Evolutionary conservation across 768 basidiomycete genomes (phyloP).

Genomic region (Leccinum uliginosum): DNA sequence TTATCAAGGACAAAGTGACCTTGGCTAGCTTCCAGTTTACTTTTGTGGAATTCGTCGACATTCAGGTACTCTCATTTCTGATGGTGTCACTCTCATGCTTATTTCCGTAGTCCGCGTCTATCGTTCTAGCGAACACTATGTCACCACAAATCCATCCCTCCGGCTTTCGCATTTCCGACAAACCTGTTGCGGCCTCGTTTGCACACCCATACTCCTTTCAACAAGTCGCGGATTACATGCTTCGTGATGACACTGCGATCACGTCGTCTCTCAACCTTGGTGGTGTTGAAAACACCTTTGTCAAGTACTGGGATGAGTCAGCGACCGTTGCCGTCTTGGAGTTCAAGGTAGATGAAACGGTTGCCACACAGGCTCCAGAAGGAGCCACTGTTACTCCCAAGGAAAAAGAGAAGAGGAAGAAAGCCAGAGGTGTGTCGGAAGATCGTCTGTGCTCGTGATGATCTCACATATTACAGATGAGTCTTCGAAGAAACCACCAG

Average conservation of each 20-base stretch:
- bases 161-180: slow-evolving; percentile 90
- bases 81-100: slow-evolving; percentile 6
- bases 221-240: slow-evolving; percentile 67
- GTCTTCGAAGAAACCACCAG: slow-evolving; percentile 35
- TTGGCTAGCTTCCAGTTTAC: slow-evolving; percentile 90
- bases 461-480: slow-evolving; percentile 29
- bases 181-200: slow-evolving; percentile 88
- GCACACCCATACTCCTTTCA: slow-evolving; percentile 90
- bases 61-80: slow-evolving; percentile 49
- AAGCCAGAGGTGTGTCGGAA: slow-evolving; percentile 42
- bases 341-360: slow-evolving; percentile 69
- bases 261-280: slow-evolving; percentile 64
- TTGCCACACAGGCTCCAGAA: slow-evolving; percentile 24
- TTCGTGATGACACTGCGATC: slow-evolving; percentile 75
- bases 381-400: slow-evolving; percentile 45
- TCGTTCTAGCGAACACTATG: slow-evolving; percentile 82
- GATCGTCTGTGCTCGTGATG: background rate
- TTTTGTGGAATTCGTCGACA: slow-evolving; percentile 88
- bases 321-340: slow-evolving; percentile 72
- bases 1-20: slow-evolving; percentile 86
- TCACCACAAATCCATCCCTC: slow-evolving; percentile 82
- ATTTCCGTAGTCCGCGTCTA: slow-evolving; percentile 64
- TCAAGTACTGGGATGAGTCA: slow-evolving; percentile 90
- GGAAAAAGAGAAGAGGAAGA: slow-evolving; percentile 57
- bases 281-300: slow-evolving; percentile 68